A percentile compares a stretch with the other conserved stretches of the same genome.
Evolutionary conservation across 768 basidiomycete species (phyloP).

Genomic region (Serendipita indica): DNA sequence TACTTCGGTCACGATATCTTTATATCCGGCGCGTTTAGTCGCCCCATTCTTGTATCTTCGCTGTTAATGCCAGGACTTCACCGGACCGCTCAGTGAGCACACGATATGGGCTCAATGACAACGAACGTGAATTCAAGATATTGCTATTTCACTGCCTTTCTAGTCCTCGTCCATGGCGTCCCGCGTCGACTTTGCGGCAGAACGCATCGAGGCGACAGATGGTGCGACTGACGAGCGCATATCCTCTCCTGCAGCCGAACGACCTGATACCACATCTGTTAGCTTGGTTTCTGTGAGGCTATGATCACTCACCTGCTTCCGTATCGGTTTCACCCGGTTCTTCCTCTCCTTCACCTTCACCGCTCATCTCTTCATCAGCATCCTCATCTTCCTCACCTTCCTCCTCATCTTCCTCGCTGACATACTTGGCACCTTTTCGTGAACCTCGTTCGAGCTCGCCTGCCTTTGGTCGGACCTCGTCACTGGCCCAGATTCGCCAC

Average conservation of each 20-base stretch:
- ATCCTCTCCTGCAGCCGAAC: not conserved
- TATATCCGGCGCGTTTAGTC: not conserved
- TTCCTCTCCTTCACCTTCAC: not conserved
- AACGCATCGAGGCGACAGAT: constrained; percentile 6
- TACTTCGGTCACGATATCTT: not conserved
- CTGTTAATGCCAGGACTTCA: not conserved
- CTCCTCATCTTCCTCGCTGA: constrained; percentile 11
- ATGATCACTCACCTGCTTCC: not conserved
- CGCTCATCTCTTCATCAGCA: constrained; percentile 12
- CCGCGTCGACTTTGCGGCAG: constrained; percentile 1
- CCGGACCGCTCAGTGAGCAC: too few relatives aligned
- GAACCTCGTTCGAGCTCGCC: constrained; percentile 70
- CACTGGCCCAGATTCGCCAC: constrained; percentile 85
- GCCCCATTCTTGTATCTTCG: not conserved
- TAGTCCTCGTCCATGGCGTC: constrained; percentile 8
- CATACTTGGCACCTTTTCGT: constrained; percentile 46
- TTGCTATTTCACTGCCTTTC: not conserved
- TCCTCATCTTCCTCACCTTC: constrained; percentile 12
- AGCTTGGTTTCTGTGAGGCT: too few relatives aligned
- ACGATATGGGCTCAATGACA: too few relatives aligned
- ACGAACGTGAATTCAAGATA: not conserved
- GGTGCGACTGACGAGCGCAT: not conserved
- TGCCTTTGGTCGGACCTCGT: constrained; percentile 69
- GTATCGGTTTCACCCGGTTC: not conserved
- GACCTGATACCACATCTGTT: not conserved